These are phyloP conservation scores for Aphanoascus verrucosus DNA, from an alignment of 2,329 filamentous ascomycete species.

Conservation along the genomic window DNA sequence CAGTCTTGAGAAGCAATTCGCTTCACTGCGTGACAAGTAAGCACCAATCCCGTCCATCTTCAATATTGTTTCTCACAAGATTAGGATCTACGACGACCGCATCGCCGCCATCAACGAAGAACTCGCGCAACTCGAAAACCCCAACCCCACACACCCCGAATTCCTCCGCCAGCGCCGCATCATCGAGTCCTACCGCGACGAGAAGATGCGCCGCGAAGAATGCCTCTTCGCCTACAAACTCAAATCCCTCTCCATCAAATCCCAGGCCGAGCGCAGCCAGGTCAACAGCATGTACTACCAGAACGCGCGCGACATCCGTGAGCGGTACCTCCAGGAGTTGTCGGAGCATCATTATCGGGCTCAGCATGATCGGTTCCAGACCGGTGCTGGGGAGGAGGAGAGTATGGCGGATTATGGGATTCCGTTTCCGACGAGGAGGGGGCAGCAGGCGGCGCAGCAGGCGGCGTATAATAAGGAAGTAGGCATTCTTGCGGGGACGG, in stretches of 20 bases:
- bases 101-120: conserved; percentile 67
- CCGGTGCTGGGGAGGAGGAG: no score
- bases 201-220: conserved; percentile 66
- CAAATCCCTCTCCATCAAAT: conserved; percentile 60
- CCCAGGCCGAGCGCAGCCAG: conserved; percentile 72
- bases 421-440: conserved; percentile 64
- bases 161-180: conserved; percentile 82
- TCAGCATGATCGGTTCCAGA: conserved; percentile 72
- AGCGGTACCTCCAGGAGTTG: conserved; percentile 65
- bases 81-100: conserved; percentile 76
- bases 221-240: conserved; percentile 63
- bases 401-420: conserved; percentile 72
- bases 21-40: conserved; percentile 60
- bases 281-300: conserved; percentile 88
- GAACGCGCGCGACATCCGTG: conserved; percentile 68
- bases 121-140: conserved; percentile 48
- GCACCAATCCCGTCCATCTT: conserved; percentile 9
- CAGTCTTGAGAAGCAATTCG: conserved; percentile 79
- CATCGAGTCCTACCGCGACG: conserved; percentile 68
- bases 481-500: conserved; percentile 76
- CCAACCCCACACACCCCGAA: conserved; percentile 68
- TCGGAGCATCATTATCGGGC: conserved; percentile 89
- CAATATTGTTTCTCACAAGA: conserved; percentile 1
- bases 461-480: conserved; percentile 92
- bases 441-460: conserved; percentile 72